Evolutionary conservation across 768 basidiomycete species (phyloP), one percentile per base, ranked within the genome.

Genomic region (Agaricus subrufescens): DNA sequence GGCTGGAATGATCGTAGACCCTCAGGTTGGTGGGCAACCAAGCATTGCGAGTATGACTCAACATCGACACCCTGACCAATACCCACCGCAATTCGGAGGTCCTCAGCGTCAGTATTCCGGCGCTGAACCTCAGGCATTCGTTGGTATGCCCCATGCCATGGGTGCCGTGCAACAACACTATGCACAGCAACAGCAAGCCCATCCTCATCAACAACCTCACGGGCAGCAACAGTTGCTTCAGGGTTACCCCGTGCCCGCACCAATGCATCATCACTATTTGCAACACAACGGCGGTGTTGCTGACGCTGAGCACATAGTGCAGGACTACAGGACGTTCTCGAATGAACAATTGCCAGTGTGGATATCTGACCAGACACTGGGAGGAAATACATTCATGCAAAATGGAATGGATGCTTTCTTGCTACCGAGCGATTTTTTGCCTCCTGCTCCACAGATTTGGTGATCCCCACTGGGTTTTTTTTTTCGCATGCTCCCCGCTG

Each of bases 351-450:
- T 91, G 9, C 90, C 91, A 19, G 84, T 92, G 27, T 93, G 90
- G 90, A 83, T 92, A 45, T 89, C 89, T 37, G 91, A 93, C 67
- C 87, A 89, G 67, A 89, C 80, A 61, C 71, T 92, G 1, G 91
- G 90, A 45, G 90, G 88, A 48, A 81, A 73, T 62, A 80, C 84
- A 7, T 88, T 91, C 70, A 79, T 84, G 31, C 88, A 90, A 67
- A 81, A 88, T 63, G 91, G 91, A 59, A 89, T 93, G 74, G 88
- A 93, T 63, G 89, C 91, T 3, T 92, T 92, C 71, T 73, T 93
- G 46, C 75, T 93, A 38, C 91, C 91, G 14, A 70, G 75, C 30
- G 86, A 91, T 65, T 91, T 86, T 62, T 76, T 90, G 50, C 85
- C 87, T 1, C 74, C 84, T 56, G 78, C 82, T 26, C 79, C 85